phyloP scores from a whole-genome alignment of 2,329 filamentous ascomycete genomes.

The Alternaria arbusti region DNA sequence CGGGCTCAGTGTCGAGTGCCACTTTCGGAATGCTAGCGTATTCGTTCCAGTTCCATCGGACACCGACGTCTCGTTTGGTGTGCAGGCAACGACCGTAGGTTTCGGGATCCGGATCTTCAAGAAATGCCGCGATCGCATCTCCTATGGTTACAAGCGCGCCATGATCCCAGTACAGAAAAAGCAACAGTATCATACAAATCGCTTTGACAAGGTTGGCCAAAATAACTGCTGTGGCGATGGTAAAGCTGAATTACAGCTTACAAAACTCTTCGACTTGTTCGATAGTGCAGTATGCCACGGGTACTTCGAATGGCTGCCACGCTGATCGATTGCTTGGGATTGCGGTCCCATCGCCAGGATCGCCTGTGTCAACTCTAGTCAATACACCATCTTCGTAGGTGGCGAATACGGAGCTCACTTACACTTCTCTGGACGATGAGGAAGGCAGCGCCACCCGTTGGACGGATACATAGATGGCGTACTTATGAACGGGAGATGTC shows the following conservation, averaged over 20 bases:
- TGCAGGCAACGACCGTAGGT: constrained; percentile 18
- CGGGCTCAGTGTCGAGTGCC: neutral
- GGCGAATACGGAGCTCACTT: neutral
- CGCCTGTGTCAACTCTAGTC: constrained; percentile 5
- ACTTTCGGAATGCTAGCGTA: neutral
- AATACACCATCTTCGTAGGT: neutral
- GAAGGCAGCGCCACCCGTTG: constrained; percentile 21
- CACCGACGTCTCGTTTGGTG: neutral
- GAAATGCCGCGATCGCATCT: constrained; percentile 31
- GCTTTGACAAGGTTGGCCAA: constrained; percentile 16
- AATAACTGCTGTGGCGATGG: constrained; percentile 22
- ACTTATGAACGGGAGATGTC: neutral
- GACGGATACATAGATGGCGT: constrained; percentile 8
- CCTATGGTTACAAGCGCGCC: constrained; percentile 27
- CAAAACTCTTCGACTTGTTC: constrained; percentile 27
- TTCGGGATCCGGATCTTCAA: constrained; percentile 20
- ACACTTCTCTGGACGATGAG: neutral
- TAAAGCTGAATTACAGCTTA: constrained; percentile 34
- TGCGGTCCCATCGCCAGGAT: constrained; percentile 3
- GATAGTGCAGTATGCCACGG: constrained; percentile 26
- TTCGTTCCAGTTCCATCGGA: constrained; percentile 1
- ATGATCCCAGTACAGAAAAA: constrained; percentile 10
- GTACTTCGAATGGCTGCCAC: constrained; percentile 16
- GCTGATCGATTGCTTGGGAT: constrained; percentile 7
- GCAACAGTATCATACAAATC: constrained; percentile 11